phyloP scores from a whole-genome alignment of 345 rosid genomes.

The Anastatica hierochuntica region DNA sequence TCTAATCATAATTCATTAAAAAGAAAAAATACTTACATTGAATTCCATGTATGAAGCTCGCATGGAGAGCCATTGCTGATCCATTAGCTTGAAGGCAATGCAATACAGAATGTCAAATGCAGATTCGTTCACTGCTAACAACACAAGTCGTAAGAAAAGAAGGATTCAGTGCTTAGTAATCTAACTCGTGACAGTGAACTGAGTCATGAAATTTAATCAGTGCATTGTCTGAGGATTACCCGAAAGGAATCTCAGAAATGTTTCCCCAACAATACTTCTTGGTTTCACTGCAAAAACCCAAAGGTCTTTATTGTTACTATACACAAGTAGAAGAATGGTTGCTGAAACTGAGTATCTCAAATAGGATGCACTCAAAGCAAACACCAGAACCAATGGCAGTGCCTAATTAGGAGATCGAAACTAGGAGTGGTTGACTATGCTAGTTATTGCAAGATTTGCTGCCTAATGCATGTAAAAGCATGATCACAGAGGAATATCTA shows the following conservation, averaged over 20 bases:
- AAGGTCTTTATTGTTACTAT: conserved; percentile 17
- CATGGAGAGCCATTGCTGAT: conserved; percentile 89
- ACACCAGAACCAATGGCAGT: neutral
- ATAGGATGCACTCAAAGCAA: neutral
- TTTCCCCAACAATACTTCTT: conserved; percentile 65
- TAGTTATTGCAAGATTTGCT: neutral
- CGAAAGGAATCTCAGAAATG: conserved; percentile 76
- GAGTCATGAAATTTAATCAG: neutral
- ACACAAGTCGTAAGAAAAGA: neutral
- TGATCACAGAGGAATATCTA: neutral
- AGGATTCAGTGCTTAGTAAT: too few species aligned
- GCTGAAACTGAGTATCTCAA: neutral
- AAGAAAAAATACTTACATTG: conserved; percentile 39
- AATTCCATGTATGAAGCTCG: conserved; percentile 99
- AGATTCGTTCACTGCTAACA: conserved; percentile 60
- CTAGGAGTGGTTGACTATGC: neutral
- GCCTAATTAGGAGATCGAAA: neutral
- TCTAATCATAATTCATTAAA: too few species aligned
- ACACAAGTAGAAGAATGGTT: neutral
- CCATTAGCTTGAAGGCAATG: conserved; percentile 96
- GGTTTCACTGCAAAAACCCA: conserved; percentile 64
- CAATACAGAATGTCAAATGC: conserved; percentile 95
- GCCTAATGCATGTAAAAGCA: neutral
- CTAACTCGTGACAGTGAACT: too few species aligned
- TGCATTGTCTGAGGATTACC: conserved; percentile 38